phyloP scores from a whole-genome alignment of 768 basidiomycete genomes.

The Serendipita vermifera region DNA sequence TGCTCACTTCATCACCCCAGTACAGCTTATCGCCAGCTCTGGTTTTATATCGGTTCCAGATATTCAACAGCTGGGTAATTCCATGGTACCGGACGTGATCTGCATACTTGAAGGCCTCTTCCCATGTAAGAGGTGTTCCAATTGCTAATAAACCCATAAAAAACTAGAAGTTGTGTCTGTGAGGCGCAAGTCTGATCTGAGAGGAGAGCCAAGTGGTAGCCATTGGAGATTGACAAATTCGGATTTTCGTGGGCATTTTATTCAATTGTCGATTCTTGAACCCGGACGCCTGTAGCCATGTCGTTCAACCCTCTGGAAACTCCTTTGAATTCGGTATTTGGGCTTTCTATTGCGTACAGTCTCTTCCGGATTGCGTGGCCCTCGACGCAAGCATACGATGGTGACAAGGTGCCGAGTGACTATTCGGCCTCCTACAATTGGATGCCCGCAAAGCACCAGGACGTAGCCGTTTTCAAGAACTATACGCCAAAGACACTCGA shows the following conservation, averaged over 20 bases:
- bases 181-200: neutral
- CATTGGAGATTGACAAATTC: too few relatives aligned
- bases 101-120: conserved; percentile 72
- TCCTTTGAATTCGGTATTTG: conserved; percentile 1
- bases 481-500: conserved; percentile 69
- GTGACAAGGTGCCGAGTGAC: conserved; percentile 46
- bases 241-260: too few relatives aligned
- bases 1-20: conserved; percentile 93
- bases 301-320: conserved; percentile 6
- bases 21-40: conserved; percentile 80
- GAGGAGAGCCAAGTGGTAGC: neutral
- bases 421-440: conserved; percentile 83
- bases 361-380: neutral
- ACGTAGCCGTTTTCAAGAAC: conserved; percentile 59
- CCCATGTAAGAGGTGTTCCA: conserved; percentile 88
- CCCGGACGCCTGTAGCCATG: conserved; percentile 1
- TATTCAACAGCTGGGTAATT: conserved; percentile 87
- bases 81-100: conserved; percentile 87
- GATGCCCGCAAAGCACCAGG: conserved; percentile 75
- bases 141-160: conserved; percentile 84
- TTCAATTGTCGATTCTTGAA: neutral
- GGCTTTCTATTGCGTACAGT: neutral
- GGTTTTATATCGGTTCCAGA: conserved; percentile 87
- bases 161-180: neutral
- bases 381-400: conserved; percentile 22